Evolutionary conservation across 305 asterid species (phyloP), one percentile per base, ranked within the genome.

Genomic region (Lippia alba): DNA sequence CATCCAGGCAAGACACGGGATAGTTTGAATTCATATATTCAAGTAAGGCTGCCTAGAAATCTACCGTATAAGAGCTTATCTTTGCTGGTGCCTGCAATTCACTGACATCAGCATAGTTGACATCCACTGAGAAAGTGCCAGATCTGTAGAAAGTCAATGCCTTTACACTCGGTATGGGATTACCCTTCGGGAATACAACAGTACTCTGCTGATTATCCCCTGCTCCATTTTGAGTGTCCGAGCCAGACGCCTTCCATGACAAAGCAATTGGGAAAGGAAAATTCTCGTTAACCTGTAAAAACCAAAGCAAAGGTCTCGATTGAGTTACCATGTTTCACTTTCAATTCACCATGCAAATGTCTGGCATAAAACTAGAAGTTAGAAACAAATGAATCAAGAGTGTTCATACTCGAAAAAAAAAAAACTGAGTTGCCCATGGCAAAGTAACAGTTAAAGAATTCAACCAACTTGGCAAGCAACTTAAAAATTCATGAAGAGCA

Each of bases 61-160:
- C 67, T 94, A 95, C 99, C 87, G 92, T 90, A 79, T 90, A 92
- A 32, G 90, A 83, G 80, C 99, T 92, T 71, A 95, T 95, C 74
- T 87, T 92, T 69, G 96, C 78, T 0, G 92, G 96, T 67, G 87
- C 95, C 74, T 92, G 96, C 82, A 90, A 74, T 53, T 89, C 99
- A 61, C 80, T 83, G 62, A 70, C 89, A 80, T 95, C 99, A 66
- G 92, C 91, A 83, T 90, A 95, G 50, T 82, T 91, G 12, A 89
- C 85, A 77, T 90, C 97, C 48, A 92, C 48, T 0, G 90, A 64
- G 78, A 92, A 95, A 50, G 96, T 89, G 32, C 87, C 88, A 66
- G 98, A 76, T 76, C 96, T 79, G 74, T 86, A 92, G 85, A 95
- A 92, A 30, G 99, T 95, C 86, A 90, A 80, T 17, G 96, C 96